Evolutionary conservation across 441 rosid species (phyloP).

Genomic region (Melianthus villosus): DNA sequence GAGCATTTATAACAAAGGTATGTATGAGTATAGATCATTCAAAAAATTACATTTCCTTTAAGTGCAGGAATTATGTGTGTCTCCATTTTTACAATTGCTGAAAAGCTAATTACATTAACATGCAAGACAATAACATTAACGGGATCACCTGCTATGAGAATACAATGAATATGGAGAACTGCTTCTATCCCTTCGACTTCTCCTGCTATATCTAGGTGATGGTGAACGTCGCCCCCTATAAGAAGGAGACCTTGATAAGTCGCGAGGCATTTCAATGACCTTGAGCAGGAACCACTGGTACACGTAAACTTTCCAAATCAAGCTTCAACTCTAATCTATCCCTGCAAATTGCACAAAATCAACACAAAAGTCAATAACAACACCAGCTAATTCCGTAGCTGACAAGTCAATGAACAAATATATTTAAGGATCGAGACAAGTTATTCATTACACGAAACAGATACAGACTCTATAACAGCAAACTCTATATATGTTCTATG

Average conservation of each 20-base stretch:
- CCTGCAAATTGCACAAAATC: too few relatives aligned
- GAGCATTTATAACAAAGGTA: slow-evolving; percentile 3
- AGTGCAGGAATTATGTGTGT: slow-evolving; percentile 14
- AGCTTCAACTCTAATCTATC: too few relatives aligned
- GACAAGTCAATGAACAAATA: too few relatives aligned
- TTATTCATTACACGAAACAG: too few relatives aligned
- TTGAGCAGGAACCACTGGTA: too few relatives aligned
- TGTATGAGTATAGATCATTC: slow-evolving; percentile 11
- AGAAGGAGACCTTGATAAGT: slow-evolving; percentile 56
- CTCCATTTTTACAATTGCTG: slow-evolving; percentile 23
- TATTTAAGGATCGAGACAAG: too few relatives aligned
- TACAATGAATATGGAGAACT: slow-evolving; percentile 61
- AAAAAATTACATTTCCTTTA: slow-evolving; percentile 19
- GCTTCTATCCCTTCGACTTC: slow-evolving; percentile 70
- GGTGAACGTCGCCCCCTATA: slow-evolving; percentile 61
- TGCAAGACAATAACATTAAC: slow-evolving; percentile 20
- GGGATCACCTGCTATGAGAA: slow-evolving; percentile 82
- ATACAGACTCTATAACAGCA: too few relatives aligned
- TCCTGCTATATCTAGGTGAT: slow-evolving; percentile 61
- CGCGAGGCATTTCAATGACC: slow-evolving; percentile 78
- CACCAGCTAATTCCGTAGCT: too few relatives aligned
- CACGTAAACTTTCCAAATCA: too few relatives aligned
- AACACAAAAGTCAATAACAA: too few relatives aligned
- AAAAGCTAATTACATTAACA: slow-evolving; percentile 11
- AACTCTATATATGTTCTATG: too few relatives aligned